Base-by-base conservation (phyloP, 345 rosid genomes). In the Salix caprea region DNA sequence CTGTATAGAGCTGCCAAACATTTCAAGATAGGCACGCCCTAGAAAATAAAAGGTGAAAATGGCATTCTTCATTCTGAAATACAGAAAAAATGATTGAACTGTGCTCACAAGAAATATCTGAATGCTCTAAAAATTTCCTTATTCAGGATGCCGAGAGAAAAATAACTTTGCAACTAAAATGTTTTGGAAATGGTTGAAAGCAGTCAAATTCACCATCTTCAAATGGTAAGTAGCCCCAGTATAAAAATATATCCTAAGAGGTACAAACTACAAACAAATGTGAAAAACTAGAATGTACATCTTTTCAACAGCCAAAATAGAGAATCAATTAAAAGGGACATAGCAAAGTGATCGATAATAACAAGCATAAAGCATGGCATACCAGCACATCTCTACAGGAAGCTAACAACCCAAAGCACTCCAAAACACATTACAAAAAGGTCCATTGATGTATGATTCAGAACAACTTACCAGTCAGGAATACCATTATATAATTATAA, bases 391-490 rank as follows among this genome's bases (percentile, higher is more conserved):
- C 1, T 65, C 10, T 65, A 30, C 68, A 32, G 21, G 32, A 26
- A 7, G 39, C 16, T 11, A 11, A 32, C n/a, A 65, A 16, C 11
- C 36, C 39, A 14, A 28, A 30, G 37, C 37, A 34, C 68, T 8
- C 12, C 40, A 28, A 34, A 12, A 65, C 32, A 65, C 37, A 65
- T 65, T 46, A 46, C 65, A 32, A 6, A 30, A 32, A 32, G 37
- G 40, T 2, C 23, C 37, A 2, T 32, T 16, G n/a, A 28, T 14
- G 11, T 12, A 30, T 32, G n/a, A 32, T 65, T 30, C 15, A n/a
- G 6, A 42, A 46, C 48, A 60, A n/a, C 48, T 69, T 69, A 79
- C 99, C 98, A 81, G 89, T 83, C 68, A 96, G 83, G 85, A 93
- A 96, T 75, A 80, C 81, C 86, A 82, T 76, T 32, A 93, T 83